Evolutionary conservation across 352 stramenopile species (phyloP), one percentile per base, ranked within the genome.

Genomic region (Phytophthora sp.): DNA sequence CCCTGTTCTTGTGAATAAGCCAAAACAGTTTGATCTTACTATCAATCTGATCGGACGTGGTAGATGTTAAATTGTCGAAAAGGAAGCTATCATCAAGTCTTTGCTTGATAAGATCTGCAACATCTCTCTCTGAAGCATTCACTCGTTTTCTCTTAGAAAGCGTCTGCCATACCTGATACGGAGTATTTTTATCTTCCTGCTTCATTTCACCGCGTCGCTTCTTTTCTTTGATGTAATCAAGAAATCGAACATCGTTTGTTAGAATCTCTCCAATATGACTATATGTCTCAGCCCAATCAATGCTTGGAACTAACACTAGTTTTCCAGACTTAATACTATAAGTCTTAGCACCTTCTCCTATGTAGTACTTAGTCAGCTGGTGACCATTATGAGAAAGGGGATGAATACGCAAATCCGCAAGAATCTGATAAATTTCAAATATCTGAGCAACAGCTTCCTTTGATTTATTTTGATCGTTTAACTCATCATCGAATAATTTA

Each of bases 391-490:
- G 46, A 44, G 39, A 9, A 7, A 62, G 12, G 5, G 54, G 54
- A 62, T 62, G 39, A 62, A 62, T 62, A 46, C 54, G 0, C 7
- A 62, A 11, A 36, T 62, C n/a, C 27, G 54, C 41, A 46, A 62
- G 54, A 62, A 62, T 62, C 18, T 26, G 38, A 61, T 61, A 61
- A 61, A 61, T 18, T 61, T n/a, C 29, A 61, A 52, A 52, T 52
- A 61, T 51, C 45, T 61, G 39, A 5, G 8, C 53, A 60, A 52
- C 53, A 38, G 30, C 18, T 60, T 60, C 4, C 26, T 49, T 58
- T 12, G 21, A 30, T 53, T 13, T 18, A 7, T 47, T 63, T 39
- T 49, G 27, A 21, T 42, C 35, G 35, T n/a, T n/a, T n/a, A n/a
- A n/a, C n/a, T n/a, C n/a, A n/a, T n/a, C n/a, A n/a, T n/a, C n/a